Evolutionary conservation across 2,329 filamentous ascomycete species (phyloP).

Genomic region (Bipolaris oryzae): DNA sequence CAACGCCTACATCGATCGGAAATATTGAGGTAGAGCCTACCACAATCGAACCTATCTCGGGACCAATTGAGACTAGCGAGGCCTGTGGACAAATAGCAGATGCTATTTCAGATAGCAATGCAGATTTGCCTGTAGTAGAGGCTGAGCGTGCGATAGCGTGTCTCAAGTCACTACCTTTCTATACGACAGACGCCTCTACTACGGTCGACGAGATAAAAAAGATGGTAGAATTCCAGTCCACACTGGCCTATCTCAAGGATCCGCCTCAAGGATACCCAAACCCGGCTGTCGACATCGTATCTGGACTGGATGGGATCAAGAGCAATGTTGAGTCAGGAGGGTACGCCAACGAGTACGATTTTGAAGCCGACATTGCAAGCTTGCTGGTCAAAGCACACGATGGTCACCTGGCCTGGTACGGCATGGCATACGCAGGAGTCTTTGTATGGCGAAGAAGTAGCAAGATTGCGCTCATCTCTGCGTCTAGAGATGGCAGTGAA

Average conservation of each 20-base stretch:
- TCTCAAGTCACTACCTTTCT: conserved; percentile 46
- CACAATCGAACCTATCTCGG: conserved; percentile 33
- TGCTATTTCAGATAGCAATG: conserved; percentile 17
- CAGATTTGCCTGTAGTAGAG: conserved; percentile 31
- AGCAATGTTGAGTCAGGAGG: conserved; percentile 36
- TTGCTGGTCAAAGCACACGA: conserved; percentile 44
- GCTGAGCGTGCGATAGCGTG: conserved; percentile 47
- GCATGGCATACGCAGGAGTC: conserved; percentile 43
- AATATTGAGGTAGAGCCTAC: conserved; percentile 32
- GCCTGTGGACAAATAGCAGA: conserved; percentile 39
- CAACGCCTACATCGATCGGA: conserved; percentile 23
- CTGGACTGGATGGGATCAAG: conserved; percentile 45
- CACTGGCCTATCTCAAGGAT: conserved; percentile 48
- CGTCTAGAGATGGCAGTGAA: conserved; percentile 37
- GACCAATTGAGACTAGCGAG: conserved; percentile 36
- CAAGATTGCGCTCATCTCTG: conserved; percentile 40
- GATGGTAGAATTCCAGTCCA: conserved; percentile 51
- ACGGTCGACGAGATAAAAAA: conserved; percentile 43
- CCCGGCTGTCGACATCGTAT: conserved; percentile 47
- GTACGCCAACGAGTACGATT: conserved; percentile 52
- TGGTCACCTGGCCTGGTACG: conserved; percentile 46
- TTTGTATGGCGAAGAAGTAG: conserved; percentile 44
- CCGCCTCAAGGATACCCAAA: conserved; percentile 48
- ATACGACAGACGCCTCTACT: conserved; percentile 26
- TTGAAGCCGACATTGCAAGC: conserved; percentile 47